These are phyloP conservation scores for Usnea hakonensis DNA, from an alignment of 495 filamentous ascomycete species.

Conservation along the genomic window DNA sequence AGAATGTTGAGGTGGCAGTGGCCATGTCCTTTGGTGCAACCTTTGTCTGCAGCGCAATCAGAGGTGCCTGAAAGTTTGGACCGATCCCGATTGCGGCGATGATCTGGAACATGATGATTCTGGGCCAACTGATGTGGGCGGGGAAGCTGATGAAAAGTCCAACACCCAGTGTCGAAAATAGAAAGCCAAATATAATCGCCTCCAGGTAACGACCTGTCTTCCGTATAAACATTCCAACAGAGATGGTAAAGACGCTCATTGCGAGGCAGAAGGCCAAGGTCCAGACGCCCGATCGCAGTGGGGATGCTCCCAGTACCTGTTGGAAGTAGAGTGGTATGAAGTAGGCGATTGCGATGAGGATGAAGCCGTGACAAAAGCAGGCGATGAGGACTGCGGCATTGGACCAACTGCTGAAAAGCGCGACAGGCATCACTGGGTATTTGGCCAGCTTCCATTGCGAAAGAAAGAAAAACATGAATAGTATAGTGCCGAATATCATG, in stretches of 20 bases:
- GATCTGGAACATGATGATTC: slow-evolving; percentile 47
- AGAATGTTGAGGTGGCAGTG: slow-evolving; percentile 46
- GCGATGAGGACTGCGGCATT: slow-evolving; percentile 37
- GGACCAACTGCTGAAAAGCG: slow-evolving; percentile 47
- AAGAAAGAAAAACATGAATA: slow-evolving; percentile 50
- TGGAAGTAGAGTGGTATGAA: slow-evolving; percentile 51
- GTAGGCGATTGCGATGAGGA: slow-evolving; percentile 41
- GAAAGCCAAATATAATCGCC: slow-evolving; percentile 42
- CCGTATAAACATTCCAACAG: slow-evolving; percentile 65
- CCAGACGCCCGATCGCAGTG: slow-evolving; percentile 65
- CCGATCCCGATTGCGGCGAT: slow-evolving; percentile 49
- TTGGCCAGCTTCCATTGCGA: slow-evolving; percentile 61
- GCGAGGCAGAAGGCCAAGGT: slow-evolving; percentile 50
- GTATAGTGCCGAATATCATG: slow-evolving; percentile 57
- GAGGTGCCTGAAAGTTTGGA: slow-evolving; percentile 50
- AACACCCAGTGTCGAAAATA: slow-evolving; percentile 47
- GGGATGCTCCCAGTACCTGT: slow-evolving; percentile 59
- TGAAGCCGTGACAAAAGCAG: slow-evolving; percentile 34
- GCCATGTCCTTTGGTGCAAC: slow-evolving; percentile 46
- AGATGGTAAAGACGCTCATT: too few species aligned
- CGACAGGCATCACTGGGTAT: slow-evolving; percentile 63
- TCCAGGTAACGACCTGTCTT: slow-evolving; percentile 54
- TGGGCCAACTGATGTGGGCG: slow-evolving; percentile 39
- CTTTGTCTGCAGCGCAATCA: slow-evolving; percentile 51
- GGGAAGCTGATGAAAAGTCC: slow-evolving; percentile 46